These are phyloP conservation scores for Puccinia brachypodii DNA, from an alignment of 1,284 basidiomycete genomes.

Conservation along the genomic window DNA sequence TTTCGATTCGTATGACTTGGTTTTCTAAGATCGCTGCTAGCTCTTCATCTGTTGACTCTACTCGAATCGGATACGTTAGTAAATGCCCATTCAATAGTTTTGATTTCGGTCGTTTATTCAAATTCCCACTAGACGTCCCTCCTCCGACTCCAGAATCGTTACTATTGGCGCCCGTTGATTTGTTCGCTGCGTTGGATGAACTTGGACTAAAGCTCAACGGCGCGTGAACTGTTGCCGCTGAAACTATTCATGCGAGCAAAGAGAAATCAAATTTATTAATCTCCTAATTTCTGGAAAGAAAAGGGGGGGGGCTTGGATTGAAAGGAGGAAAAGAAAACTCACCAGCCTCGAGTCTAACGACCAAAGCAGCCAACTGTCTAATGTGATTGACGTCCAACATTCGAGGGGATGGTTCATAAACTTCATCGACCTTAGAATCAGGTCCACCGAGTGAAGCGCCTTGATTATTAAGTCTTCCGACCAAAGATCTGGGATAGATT, in stretches of 20 bases:
- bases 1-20: constrained; percentile 68
- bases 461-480: constrained; percentile 64
- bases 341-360: constrained; percentile 75
- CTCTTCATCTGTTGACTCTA: constrained; percentile 74
- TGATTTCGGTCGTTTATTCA: constrained; percentile 52
- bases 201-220: constrained; percentile 20
- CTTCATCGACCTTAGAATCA: constrained; percentile 51
- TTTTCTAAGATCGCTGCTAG: constrained; percentile 70
- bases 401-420: constrained; percentile 60
- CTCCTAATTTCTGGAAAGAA: constrained; percentile 6
- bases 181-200: constrained; percentile 8
- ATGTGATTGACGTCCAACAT: constrained; percentile 74
- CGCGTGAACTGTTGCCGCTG: constrained; percentile 40
- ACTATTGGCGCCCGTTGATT: not conserved
- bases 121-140: not conserved
- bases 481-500: constrained; percentile 76
- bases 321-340: constrained; percentile 61
- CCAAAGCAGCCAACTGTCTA: constrained; percentile 71
- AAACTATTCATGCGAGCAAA: constrained; percentile 33
- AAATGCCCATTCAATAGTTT: constrained; percentile 62
- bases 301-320: constrained; percentile 60
- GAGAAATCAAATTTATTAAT: constrained; percentile 51
- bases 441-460: constrained; percentile 46
- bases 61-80: constrained; percentile 70
- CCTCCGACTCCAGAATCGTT: not conserved